Evolutionary conservation across 306 rosid genomes (phyloP).

Genomic region (Cajanus cajan): DNA sequence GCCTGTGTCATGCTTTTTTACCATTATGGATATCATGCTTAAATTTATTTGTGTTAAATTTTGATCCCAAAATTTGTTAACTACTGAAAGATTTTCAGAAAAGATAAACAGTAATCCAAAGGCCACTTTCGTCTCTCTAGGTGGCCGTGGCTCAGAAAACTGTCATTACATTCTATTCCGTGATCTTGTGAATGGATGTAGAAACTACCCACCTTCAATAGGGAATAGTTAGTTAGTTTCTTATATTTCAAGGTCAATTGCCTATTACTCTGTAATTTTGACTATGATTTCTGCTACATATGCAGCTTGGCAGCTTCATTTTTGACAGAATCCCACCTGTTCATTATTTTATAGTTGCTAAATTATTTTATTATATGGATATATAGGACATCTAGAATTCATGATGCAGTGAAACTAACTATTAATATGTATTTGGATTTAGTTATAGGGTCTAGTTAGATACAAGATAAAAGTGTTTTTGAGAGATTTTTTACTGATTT

Average conservation of each 20-base stretch:
- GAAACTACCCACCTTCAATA: background rate
- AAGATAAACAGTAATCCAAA: background rate
- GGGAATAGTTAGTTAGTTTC: background rate
- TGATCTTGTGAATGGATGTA: slow-evolving; percentile 1
- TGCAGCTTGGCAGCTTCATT: background rate
- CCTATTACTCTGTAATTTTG: background rate
- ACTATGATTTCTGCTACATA: background rate
- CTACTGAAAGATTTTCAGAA: background rate
- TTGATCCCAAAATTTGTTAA: background rate
- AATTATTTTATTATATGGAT: background rate
- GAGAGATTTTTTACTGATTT: too few species aligned
- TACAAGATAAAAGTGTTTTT: too few species aligned
- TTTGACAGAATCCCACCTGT: background rate
- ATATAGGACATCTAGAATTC: background rate
- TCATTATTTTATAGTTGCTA: background rate
- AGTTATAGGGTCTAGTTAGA: too few species aligned
- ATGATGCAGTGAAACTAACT: background rate
- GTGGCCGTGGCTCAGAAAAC: background rate
- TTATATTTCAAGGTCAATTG: background rate
- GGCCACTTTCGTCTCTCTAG: slow-evolving; percentile 12
- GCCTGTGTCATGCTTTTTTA: slow-evolving; percentile 22
- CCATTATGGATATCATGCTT: slow-evolving; percentile 22
- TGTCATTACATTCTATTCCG: slow-evolving; percentile 11
- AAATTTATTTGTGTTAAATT: slow-evolving; percentile 2
- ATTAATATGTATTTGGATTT: background rate